Evolutionary conservation across 805 yeast species (phyloP).

Genomic region (Spathaspora sp.): DNA sequence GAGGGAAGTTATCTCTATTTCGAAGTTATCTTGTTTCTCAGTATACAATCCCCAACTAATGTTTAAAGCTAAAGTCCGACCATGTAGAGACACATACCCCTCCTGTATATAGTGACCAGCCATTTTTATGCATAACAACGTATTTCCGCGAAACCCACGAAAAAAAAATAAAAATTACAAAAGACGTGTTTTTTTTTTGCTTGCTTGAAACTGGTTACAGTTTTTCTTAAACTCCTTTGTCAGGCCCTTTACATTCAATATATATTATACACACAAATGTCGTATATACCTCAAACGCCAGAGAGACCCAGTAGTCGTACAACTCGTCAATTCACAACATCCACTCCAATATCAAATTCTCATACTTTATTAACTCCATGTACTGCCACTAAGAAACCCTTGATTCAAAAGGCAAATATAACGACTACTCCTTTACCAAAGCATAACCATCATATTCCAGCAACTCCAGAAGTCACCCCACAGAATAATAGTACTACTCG

Average conservation of each 20-base stretch:
- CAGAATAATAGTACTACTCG: slow-evolving; percentile 13
- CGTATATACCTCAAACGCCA: neutral
- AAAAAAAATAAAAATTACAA: neutral
- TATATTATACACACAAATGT: neutral
- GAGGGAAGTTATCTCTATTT: too few relatives aligned
- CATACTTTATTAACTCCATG: slow-evolving; percentile 6
- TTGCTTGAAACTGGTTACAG: too few relatives aligned
- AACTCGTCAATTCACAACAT: neutral
- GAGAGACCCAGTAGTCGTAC: neutral
- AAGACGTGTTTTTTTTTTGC: neutral
- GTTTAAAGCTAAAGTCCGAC: too few relatives aligned
- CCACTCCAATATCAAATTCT: neutral
- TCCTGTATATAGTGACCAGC: neutral
- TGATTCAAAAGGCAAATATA: neutral
- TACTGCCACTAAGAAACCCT: slow-evolving; percentile 2
- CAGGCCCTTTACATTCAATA: neutral
- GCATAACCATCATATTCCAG: slow-evolving; percentile 10
- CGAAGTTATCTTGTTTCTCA: too few relatives aligned
- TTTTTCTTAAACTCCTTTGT: neutral
- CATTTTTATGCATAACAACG: neutral
- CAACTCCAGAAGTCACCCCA: slow-evolving; percentile 32
- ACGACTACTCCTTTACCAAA: slow-evolving; percentile 3
- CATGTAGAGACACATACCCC: neutral
- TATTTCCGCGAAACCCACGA: neutral
- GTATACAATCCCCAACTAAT: too few relatives aligned